Percentiles rank a stretch among this genome's conserved stretches.
These are phyloP conservation scores for Ganoderma sinense DNA, from an alignment of 1,284 basidiomycete genomes.

Conservation along the genomic window DNA sequence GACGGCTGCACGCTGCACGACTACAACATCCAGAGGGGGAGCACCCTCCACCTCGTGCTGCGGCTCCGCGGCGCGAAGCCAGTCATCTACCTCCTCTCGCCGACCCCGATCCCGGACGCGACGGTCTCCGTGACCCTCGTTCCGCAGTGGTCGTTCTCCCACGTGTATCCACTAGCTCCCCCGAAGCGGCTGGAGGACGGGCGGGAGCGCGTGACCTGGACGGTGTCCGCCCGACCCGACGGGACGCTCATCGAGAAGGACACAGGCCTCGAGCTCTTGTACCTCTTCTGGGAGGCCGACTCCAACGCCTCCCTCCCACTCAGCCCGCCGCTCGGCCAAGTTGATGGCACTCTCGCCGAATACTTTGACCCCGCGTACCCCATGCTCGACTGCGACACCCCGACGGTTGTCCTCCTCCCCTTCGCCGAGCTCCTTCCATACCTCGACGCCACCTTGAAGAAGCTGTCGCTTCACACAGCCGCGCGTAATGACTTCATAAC, in stretches of 20 bases:
- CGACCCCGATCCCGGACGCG: not conserved
- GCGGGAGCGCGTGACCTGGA: conserved; percentile 31
- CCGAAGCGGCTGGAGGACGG: not conserved
- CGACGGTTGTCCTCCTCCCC: conserved; percentile 38
- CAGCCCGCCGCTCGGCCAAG: not conserved
- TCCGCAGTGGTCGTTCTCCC: conserved; percentile 16
- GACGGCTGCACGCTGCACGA: not conserved
- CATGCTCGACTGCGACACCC: not conserved
- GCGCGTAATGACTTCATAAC: conserved; percentile 54
- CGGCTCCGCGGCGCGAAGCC: not conserved
- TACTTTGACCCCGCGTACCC: conserved; percentile 14
- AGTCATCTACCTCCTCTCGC: conserved; percentile 16
- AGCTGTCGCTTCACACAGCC: conserved; percentile 48
- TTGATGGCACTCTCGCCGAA: conserved; percentile 2
- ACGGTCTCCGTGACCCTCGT: conserved; percentile 11
- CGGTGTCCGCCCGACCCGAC: not conserved
- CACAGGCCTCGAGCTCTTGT: not conserved
- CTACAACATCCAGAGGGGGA: not conserved
- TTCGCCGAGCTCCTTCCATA: conserved; percentile 40
- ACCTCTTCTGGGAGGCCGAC: conserved; percentile 45
- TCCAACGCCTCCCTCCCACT: not conserved
- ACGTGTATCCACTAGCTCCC: conserved; percentile 10
- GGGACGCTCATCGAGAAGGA: conserved; percentile 7
- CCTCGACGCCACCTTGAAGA: conserved; percentile 43
- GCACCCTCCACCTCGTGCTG: not conserved